Base-by-base conservation (phyloP, 2,329 filamentous ascomycete species). In the Truncatella angustata region DNA sequence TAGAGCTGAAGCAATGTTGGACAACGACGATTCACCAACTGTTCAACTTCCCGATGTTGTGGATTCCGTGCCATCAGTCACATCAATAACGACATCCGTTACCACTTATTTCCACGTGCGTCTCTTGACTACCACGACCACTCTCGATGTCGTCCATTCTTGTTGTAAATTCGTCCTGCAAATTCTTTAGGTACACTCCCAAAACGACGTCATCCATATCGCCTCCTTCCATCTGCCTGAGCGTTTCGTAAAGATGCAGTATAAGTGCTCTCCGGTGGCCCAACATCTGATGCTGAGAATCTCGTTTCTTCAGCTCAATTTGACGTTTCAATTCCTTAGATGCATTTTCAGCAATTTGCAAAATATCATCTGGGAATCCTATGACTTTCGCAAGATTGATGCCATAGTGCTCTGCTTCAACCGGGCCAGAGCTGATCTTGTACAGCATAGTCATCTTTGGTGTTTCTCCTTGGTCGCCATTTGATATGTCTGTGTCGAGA, bases 401-500 rank as follows among this genome's bases (percentile, higher is more conserved):
- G 0, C 94, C 94, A 62, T 99, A 99, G 59, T 91, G 85, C 42
- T 83, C 75, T 50, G 90, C 84, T 51, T 82, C 72, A 1, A 90
- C 81, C 0, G 81, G 82, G 0, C 94, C 93, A 12, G 87, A 80
- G 0, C 82, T 77, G 34, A 97, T 80, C 57, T 86, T 92, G 71
- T 97, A 97, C 0, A 94, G 75, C 91, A 97, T 97, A 0, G 80
- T 90, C 72, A 96, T 88, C 32, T 80, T 83, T 1, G 75, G 74
- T 3, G 73, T 58, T 1, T 83, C 76, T 2, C 78, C 73, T 2
- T 80, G 70, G 0, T 72, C 68, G 1, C 63, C 63, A n/a, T 28
- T 26, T 0, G 75, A 75, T 42, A 85, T 83, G 37, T 91, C 80
- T 0, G 92, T 88, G 1, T 84, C 80, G 2, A 97, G 79, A 63